Base-by-base conservation (phyloP, 441 rosid genomes). In the Mallotus japonicus region DNA sequence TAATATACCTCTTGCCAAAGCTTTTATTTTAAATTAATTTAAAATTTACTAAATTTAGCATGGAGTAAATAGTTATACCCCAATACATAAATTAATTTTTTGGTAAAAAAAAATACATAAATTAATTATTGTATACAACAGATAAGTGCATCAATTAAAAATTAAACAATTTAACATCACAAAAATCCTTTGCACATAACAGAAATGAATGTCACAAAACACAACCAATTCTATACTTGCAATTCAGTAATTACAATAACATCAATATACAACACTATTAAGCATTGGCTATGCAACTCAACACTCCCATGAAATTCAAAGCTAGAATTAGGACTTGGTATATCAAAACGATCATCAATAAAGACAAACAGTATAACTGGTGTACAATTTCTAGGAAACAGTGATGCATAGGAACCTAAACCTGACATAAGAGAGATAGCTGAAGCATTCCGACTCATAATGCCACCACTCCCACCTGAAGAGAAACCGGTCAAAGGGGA, bases 381-480 rank as follows among this genome's bases (percentile, higher is more conserved):
- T 67, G 89, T 92, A 80, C 97, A 92, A 77, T 86, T 86, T 19
- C 97, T 96, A 4, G 96, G 97, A 70, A 89, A 87, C 61, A 90
- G 76, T 20, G 96, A 83, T 15, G 83, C 65, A 49, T 80, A 76
- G 69, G 94, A 90, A 68, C 97, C 92, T 81, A 85, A 81, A 74
- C 94, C 97, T 12, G 93, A 85, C 88, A 89, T 87, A 20, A 84
- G 80, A 76, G 92, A 85, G 75, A 87, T 75, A 73, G 88, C 87
- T 24, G 92, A 87, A 73, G 86, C 78, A 79, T 82, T 81, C 6
- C 89, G 89, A 74, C 76, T 77, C 54, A 78, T 37, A 54, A 75
- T 75, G 22, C 89, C 85, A 53, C 87, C 80, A 83, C 79, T 78
- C 85, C 89, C 87, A 70, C 83, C 83, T 1, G 84, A 84, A 70